A percentile compares a stretch with the other conserved stretches of the same genome.
These are phyloP conservation scores for Tetrahymena elliotti DNA, from an alignment of 73 alveolate genomes.

Conservation along the genomic window DNA sequence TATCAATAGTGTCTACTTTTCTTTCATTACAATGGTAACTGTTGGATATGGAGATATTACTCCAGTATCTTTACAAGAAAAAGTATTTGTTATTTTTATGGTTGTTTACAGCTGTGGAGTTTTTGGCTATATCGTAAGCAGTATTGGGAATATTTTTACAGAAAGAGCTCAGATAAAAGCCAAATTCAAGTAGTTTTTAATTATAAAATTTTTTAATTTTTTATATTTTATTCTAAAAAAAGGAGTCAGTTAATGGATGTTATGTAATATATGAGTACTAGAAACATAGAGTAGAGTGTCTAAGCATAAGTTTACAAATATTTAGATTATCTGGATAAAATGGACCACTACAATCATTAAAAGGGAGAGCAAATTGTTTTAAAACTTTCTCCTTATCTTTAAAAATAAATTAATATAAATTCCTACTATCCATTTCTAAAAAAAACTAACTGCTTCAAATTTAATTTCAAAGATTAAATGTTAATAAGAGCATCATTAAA, in stretches of 20 bases:
- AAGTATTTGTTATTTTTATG: constrained; percentile 22
- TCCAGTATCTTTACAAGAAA: constrained; percentile 18
- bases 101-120: constrained; percentile 22
- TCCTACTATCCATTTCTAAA: neutral
- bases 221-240: too few species aligned
- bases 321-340: neutral
- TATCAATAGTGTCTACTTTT: constrained; percentile 17
- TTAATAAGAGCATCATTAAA: neutral
- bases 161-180: neutral
- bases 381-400: neutral
- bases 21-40: constrained; percentile 30
- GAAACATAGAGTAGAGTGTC: neutral
- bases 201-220: too few species aligned
- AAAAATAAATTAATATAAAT: too few species aligned
- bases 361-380: neutral
- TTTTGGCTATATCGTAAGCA: constrained; percentile 29
- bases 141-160: constrained; percentile 12
- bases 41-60: constrained; percentile 42
- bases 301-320: neutral
- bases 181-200: neutral
- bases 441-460: too few species aligned
- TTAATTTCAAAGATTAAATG: neutral
- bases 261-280: neutral
- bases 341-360: neutral
- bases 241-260: neutral